phyloP scores from a whole-genome alignment of 805 yeast species.

The Clavispora asparagi region DNA sequence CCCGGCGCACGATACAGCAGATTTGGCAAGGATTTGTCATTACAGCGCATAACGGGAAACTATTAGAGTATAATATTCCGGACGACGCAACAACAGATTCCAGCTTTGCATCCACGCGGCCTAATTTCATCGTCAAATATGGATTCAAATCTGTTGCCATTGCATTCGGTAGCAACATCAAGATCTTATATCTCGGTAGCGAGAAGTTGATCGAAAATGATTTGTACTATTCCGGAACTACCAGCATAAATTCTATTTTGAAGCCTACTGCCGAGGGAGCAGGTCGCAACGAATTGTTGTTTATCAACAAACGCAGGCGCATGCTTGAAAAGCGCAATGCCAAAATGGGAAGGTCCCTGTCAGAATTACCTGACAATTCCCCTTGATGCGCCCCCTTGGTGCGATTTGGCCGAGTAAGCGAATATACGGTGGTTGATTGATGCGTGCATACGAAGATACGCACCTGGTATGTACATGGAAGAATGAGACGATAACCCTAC shows the following conservation, averaged over 20 bases:
- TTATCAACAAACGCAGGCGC: slow-evolving; percentile 47
- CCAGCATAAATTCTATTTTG: slow-evolving; percentile 17
- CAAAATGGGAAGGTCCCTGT: background rate
- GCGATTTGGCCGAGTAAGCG: background rate
- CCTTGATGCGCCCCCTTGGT: background rate
- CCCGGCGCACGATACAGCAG: slow-evolving; percentile 12
- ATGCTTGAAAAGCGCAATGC: slow-evolving; percentile 11
- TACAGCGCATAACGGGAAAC: slow-evolving; percentile 55
- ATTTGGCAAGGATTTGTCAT: slow-evolving; percentile 84
- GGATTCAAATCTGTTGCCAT: slow-evolving; percentile 77
- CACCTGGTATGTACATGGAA: background rate
- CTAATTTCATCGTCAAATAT: slow-evolving; percentile 61
- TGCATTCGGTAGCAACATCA: slow-evolving; percentile 68
- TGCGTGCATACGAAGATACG: background rate
- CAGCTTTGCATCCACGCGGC: slow-evolving; percentile 16
- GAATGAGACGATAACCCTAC: background rate
- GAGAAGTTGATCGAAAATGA: slow-evolving; percentile 65
- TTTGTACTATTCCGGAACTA: slow-evolving; percentile 41
- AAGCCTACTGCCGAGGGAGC: slow-evolving; percentile 12
- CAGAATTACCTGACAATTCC: background rate
- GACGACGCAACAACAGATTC: slow-evolving; percentile 38
- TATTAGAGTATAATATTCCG: slow-evolving; percentile 53
- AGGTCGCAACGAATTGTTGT: slow-evolving; percentile 42
- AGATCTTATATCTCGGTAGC: slow-evolving; percentile 69
- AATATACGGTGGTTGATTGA: background rate